Conservation (phyloP, 2,329 filamentous ascomycete genomes). For the Cryphonectria naterciae region DNA sequence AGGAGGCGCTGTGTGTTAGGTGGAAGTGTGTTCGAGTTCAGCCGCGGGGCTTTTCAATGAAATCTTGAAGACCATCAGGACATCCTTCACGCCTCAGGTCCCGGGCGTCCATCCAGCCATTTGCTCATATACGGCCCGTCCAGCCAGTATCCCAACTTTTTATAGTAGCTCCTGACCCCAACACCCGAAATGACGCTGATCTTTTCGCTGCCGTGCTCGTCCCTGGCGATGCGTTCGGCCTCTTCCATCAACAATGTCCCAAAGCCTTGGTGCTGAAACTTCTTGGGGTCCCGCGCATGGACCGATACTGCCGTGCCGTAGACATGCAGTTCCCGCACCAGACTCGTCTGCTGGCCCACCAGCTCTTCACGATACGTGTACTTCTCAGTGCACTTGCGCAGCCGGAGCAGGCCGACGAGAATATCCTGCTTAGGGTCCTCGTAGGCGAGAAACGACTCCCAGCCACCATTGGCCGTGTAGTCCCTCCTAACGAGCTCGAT, state of each 20-base stretch:
- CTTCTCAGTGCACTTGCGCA: slow-evolving; percentile 87
- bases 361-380: slow-evolving; percentile 93
- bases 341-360: slow-evolving; percentile 80
- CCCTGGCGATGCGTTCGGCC: slow-evolving; percentile 89
- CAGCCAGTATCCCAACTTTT: slow-evolving; percentile 87
- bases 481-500: slow-evolving; percentile 93
- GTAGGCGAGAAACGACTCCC: slow-evolving; percentile 98
- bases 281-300: slow-evolving; percentile 90
- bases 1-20: not conserved
- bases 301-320: slow-evolving; percentile 98
- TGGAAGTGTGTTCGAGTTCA: not conserved
- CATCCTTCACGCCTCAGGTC: slow-evolving; percentile 25
- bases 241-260: slow-evolving; percentile 97
- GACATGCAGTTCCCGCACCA: slow-evolving; percentile 93
- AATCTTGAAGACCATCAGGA: not conserved
- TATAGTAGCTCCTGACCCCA: slow-evolving; percentile 93
- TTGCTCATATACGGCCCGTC: slow-evolving; percentile 87
- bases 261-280: slow-evolving; percentile 98
- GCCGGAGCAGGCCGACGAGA: slow-evolving; percentile 82
- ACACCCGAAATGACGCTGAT: slow-evolving; percentile 98
- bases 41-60: not conserved
- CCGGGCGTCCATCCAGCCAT: slow-evolving; percentile 58
- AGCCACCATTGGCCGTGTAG: slow-evolving; percentile 93
- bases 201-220: slow-evolving; percentile 93
- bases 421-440: slow-evolving; percentile 99